Evolutionary conservation across 2,329 filamentous ascomycete species (phyloP).

Genomic region (Sporothrix curviconia): DNA sequence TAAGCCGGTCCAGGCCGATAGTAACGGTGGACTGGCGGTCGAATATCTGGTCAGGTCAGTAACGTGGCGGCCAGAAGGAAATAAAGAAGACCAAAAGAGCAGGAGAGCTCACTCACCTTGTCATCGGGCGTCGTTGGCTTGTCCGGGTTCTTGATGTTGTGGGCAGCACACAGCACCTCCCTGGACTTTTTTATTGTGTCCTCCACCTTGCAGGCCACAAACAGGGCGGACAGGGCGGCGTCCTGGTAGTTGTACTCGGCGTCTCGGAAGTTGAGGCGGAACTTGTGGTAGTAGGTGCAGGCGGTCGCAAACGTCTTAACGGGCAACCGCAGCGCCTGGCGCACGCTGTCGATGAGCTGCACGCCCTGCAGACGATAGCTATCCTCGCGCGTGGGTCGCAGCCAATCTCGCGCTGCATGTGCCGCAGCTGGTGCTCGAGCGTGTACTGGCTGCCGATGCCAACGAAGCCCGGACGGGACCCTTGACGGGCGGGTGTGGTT

Average conservation of each 20-base stretch:
- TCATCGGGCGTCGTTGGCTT: constrained; percentile 74
- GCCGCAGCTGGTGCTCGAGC: constrained; percentile 72
- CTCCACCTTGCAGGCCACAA: constrained; percentile 94
- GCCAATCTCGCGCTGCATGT: constrained; percentile 61
- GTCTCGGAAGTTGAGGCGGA: constrained; percentile 78
- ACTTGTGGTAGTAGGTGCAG: constrained; percentile 88
- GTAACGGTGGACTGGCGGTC: constrained; percentile 73
- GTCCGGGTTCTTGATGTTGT: constrained; percentile 69
- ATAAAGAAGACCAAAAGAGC: background rate
- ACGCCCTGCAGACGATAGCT: constrained; percentile 77
- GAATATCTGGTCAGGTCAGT: constrained; percentile 56
- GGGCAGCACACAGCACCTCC: constrained; percentile 84
- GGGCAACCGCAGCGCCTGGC: constrained; percentile 74
- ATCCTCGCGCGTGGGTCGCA: constrained; percentile 76
- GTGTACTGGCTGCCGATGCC: constrained; percentile 62
- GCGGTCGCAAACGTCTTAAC: constrained; percentile 90
- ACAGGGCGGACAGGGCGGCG: constrained; percentile 78
- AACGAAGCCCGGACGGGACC: constrained; percentile 37
- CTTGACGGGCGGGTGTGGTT: constrained; percentile 16
- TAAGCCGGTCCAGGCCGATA: constrained; percentile 83
- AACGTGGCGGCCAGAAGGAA: background rate
- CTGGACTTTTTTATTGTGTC: constrained; percentile 95
- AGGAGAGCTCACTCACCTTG: constrained; percentile 43
- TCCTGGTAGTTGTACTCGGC: constrained; percentile 81
- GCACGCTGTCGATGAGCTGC: constrained; percentile 79